Conservation (phyloP, 73 alveolate genomes). For the Tetrahymena malaccensis region DNA sequence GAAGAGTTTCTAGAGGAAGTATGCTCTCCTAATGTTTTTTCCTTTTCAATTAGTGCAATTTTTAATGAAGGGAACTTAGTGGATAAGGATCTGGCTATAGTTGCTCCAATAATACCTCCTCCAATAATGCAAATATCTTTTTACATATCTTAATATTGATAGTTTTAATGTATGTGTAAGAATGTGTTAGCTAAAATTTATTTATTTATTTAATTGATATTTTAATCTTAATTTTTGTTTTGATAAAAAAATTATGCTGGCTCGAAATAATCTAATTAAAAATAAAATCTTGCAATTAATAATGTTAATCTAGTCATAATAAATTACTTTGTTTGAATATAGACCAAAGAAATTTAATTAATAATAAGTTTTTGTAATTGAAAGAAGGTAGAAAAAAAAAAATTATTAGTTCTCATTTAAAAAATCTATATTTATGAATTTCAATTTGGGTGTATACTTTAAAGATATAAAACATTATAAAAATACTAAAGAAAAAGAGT, state of each 20-base stretch:
- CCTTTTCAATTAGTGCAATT: conserved; percentile 67
- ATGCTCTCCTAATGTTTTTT: conserved; percentile 60
- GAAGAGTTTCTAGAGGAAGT: conserved; percentile 79
- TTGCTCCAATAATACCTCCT: conserved; percentile 54
- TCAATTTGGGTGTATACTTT: neutral
- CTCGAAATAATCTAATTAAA: neutral
- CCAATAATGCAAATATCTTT: conserved; percentile 39
- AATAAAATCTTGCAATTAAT: no score
- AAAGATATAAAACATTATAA: neutral
- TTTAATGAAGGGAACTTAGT: conserved; percentile 41
- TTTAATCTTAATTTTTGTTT: no score
- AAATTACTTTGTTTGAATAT: neutral
- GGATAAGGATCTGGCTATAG: conserved; percentile 56
- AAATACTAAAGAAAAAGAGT: neutral
- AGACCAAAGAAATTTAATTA: neutral
- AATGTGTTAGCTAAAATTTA: neutral
- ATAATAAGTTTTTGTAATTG: neutral
- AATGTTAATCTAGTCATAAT: no score
- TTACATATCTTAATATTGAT: neutral
- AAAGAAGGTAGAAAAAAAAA: neutral
- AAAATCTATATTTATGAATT: no score
- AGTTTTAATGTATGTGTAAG: neutral
- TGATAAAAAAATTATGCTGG: neutral
- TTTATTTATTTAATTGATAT: neutral
- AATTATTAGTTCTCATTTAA: no score